Conservation (phyloP, 768 basidiomycete species). For the Boletales sp. region DNA sequence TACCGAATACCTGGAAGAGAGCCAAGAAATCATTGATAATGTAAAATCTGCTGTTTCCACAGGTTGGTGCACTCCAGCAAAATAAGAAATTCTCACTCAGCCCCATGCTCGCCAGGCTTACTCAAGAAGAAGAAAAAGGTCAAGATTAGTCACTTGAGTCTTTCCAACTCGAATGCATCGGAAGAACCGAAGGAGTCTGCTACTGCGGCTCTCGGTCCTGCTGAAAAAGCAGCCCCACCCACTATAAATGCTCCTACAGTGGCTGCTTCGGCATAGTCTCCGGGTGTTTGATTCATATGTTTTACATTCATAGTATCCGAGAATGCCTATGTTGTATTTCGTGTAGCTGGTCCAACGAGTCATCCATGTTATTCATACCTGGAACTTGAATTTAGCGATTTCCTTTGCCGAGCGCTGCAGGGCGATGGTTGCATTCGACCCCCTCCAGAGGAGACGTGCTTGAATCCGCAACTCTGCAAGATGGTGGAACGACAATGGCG, state of each 20-base stretch:
- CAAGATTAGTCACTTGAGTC: conserved; percentile 35
- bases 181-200: conserved; percentile 1
- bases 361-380: too few relatives aligned
- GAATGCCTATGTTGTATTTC: background rate
- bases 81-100: conserved; percentile 4
- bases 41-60: conserved; percentile 88
- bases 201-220: background rate
- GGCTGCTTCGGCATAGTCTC: conserved; percentile 11
- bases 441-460: too few relatives aligned
- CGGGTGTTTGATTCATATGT: background rate
- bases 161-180: conserved; percentile 18
- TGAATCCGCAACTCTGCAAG: too few relatives aligned
- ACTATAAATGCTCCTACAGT: conserved; percentile 4
- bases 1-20: conserved; percentile 88
- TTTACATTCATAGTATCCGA: too few relatives aligned
- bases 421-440: too few relatives aligned
- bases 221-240: conserved; percentile 1
- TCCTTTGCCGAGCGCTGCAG: too few relatives aligned
- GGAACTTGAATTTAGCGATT: too few relatives aligned
- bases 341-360: background rate
- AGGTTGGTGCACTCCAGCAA: conserved; percentile 44
- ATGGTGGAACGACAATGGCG: too few relatives aligned
- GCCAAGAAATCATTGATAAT: conserved; percentile 82
- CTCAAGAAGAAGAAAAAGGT: conserved; percentile 76
- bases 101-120: conserved; percentile 47